Base-by-base conservation (phyloP, 2,329 filamentous ascomycete genomes). In the Pseudocercospora cruenta region DNA sequence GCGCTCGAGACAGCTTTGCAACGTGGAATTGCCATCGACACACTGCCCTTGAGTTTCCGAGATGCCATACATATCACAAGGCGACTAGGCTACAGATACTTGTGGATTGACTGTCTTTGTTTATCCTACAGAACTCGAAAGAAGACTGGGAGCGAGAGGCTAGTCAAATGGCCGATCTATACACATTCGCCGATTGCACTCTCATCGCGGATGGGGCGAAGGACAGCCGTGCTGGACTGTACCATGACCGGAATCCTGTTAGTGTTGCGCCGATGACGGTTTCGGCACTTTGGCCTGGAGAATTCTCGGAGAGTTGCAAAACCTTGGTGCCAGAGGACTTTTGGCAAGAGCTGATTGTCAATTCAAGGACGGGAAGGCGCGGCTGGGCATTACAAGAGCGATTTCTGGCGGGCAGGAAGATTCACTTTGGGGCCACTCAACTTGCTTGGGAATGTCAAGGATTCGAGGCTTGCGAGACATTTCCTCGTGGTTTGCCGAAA, bases 31-130 rank as follows among this genome's bases (percentile, higher is more conserved):
- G 43, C 16, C 43, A 19, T 19, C 49, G 51, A 54, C 24, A 28
- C 51, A 16, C 49, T 62, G 19, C 47, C 60, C 26, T 9, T 24
- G 4, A 62, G 26, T 24, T 58, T 62, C 31, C 62, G 45, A 31
- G 57, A 64, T 28, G 33, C 36, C 8, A 47, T 49, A 12, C 21
- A 28, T 21, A n/a, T 47, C 16, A 47, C 58, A 16, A 16, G 58
- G 16, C 31, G 58, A 9, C 39, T 64, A 19, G 55, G 36, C 31
- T 47, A 57, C 21, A 19, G 26, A 12, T 65, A 61, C 28, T 16
- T 65, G 24, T 66, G 60, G 60, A 66, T 59, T 28, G 60, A 63
- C 31, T 19, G 14, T n/a, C 31, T 60, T n/a, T 63, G 64, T n/a
- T n/a, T 31, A 59, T 66, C n/a, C 21, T 60, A 22, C 64, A 60